phyloP scores from a whole-genome alignment of 1,139 yeast species.

The Yamadazyma sp. region DNA sequence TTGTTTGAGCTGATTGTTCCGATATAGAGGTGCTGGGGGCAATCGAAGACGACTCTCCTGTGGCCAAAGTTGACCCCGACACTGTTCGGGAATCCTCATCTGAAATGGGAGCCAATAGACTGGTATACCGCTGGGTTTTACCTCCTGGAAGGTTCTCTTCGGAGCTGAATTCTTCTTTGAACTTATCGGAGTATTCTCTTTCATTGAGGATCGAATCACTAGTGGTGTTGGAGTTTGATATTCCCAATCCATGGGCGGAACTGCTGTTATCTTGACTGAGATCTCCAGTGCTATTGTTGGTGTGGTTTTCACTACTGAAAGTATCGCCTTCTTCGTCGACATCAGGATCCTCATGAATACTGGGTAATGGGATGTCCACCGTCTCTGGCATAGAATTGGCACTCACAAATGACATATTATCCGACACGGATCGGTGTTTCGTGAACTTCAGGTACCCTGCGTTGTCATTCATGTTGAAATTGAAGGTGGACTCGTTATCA shows the following conservation, averaged over 20 bases:
- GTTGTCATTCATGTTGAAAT: slow-evolving; percentile 29
- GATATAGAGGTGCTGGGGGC: slow-evolving; percentile 12
- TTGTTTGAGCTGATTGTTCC: not conserved
- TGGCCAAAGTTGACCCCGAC: slow-evolving; percentile 2
- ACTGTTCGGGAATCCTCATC: slow-evolving; percentile 9
- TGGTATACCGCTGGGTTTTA: slow-evolving; percentile 21
- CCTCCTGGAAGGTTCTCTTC: slow-evolving; percentile 7
- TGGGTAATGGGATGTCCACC: slow-evolving; percentile 40
- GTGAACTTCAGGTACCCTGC: slow-evolving; percentile 35
- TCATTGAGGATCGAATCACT: slow-evolving; percentile 34
- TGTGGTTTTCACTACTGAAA: slow-evolving; percentile 12
- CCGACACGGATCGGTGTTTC: slow-evolving; percentile 28
- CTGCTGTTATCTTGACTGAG: slow-evolving; percentile 5
- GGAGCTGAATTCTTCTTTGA: slow-evolving; percentile 35
- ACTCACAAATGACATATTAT: slow-evolving; percentile 27
- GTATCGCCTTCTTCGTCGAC: slow-evolving; percentile 25
- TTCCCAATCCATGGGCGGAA: slow-evolving; percentile 13
- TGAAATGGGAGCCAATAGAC: slow-evolving; percentile 19
- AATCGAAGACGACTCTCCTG: slow-evolving; percentile 8
- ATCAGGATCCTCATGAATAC: slow-evolving; percentile 35
- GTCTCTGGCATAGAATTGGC: slow-evolving; percentile 44
- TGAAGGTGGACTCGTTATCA: slow-evolving; percentile 41
- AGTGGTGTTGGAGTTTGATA: slow-evolving; percentile 12
- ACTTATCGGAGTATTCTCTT: slow-evolving; percentile 18
- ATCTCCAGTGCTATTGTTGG: not conserved